Base-by-base conservation (phyloP, 805 yeast species). In the Nakazawaea anatomiae region DNA sequence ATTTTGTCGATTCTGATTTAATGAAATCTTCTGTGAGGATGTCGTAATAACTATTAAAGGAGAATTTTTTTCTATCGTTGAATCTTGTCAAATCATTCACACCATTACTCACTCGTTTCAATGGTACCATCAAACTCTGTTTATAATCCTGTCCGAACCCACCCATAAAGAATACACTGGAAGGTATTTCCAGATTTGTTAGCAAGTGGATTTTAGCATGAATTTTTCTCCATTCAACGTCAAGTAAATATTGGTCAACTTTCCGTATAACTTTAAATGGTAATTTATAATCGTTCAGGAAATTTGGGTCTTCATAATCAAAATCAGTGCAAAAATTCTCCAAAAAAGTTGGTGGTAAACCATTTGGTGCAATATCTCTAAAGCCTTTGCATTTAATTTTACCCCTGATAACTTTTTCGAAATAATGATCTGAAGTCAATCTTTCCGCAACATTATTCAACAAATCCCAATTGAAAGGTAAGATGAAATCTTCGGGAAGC, bases 401-500 rank as follows among this genome's bases (percentile, higher is more conserved):
- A 4, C 25, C 38, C 2, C 3, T 36, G 11, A 50, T 31, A 4
- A 50, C 40, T 25, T 35, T 25, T 18, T 41, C 34, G 29, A 41
- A 50, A 38, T 46, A 46, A 9, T 43, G 44, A 8, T 41, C 44
- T 4, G 27, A 8, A 5, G 31, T 4, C 4, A 50, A 11, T 38
- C 44, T 45, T 2, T 18, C 34, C 4, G 50, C 45, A 5, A 50
- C 25, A 36, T 50, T 31, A 14, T 38, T 45, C 18, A 50, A 30
- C 39, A 50, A 10, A 27, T 41, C 49, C 53, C 53, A 50, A 14
- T 45, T 46, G 35, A 50, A 50, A 4, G 53, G 53, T 38, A 50
- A 38, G 29, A 35, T 35, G 44, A 50, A 50, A 35, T 50, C 48
- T 28, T 8, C 11, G 4, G 46, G 43, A 11, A 50, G 28, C 11